These are phyloP conservation scores for Ceratobasidium sp. DNA, from an alignment of 1,284 basidiomycete genomes.

Conservation along the genomic window DNA sequence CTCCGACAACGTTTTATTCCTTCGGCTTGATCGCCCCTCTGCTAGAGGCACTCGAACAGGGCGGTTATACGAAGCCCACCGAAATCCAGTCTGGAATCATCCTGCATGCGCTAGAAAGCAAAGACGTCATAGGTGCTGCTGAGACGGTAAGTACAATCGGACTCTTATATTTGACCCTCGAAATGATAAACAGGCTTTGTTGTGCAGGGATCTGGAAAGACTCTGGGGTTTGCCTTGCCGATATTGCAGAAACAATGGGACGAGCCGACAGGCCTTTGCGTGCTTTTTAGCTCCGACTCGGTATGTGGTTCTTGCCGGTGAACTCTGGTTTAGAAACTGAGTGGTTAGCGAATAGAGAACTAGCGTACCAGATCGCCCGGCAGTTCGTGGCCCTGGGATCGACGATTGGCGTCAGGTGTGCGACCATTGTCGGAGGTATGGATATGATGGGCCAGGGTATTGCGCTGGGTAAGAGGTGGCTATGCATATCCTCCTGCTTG, in stretches of 20 bases:
- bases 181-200: neutral
- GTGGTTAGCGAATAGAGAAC: slow-evolving; percentile 66
- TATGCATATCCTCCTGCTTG: slow-evolving; percentile 21
- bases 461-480: slow-evolving; percentile 82
- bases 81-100: slow-evolving; percentile 92
- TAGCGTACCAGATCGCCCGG: slow-evolving; percentile 98
- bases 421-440: slow-evolving; percentile 95
- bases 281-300: slow-evolving; percentile 91
- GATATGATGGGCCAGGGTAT: slow-evolving; percentile 95
- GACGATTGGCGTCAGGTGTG: slow-evolving; percentile 91
- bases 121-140: slow-evolving; percentile 97
- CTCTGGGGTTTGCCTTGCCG: slow-evolving; percentile 95
- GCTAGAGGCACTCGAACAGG: slow-evolving; percentile 82
- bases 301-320: too few relatives aligned
- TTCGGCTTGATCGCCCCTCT: slow-evolving; percentile 92
- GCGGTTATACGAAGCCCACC: slow-evolving; percentile 89
- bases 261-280: slow-evolving; percentile 92
- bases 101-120: slow-evolving; percentile 88
- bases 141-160: slow-evolving; percentile 66
- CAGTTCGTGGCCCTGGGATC: slow-evolving; percentile 95
- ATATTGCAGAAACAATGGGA: slow-evolving; percentile 98
- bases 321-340: too few relatives aligned
- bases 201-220: slow-evolving; percentile 89
- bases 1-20: slow-evolving; percentile 58
- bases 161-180: neutral